Evolutionary conservation across 2,329 filamentous ascomycete species (phyloP).

Genomic region (Plectosphaerella sp.): DNA sequence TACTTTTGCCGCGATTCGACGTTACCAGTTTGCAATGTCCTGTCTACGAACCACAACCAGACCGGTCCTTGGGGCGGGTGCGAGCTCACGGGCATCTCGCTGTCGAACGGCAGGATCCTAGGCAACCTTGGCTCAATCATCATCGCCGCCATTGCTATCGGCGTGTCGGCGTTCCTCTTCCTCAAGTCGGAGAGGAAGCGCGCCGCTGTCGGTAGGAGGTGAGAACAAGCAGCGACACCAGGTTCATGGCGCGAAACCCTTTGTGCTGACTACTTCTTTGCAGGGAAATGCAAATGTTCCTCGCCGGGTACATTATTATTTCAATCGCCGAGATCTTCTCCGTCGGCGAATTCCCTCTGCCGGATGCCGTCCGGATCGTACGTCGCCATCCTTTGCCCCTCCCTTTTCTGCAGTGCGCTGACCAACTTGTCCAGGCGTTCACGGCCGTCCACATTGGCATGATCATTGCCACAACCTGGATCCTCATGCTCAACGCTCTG

Average conservation of each 20-base stretch:
- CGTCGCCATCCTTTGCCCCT: slow-evolving; percentile 23
- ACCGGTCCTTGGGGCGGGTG: slow-evolving; percentile 64
- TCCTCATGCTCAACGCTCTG: slow-evolving; percentile 84
- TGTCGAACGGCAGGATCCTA: slow-evolving; percentile 62
- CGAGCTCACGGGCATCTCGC: slow-evolving; percentile 66
- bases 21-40: slow-evolving; percentile 80
- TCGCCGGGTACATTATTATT: slow-evolving; percentile 79
- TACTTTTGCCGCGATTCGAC: slow-evolving; percentile 82
- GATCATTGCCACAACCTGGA: slow-evolving; percentile 84
- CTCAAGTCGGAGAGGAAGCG: slow-evolving; percentile 82
- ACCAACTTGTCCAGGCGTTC: slow-evolving; percentile 59
- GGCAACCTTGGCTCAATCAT: slow-evolving; percentile 93
- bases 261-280: slow-evolving; percentile 5
- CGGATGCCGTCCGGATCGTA: slow-evolving; percentile 66
- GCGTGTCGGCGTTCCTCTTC: slow-evolving; percentile 62
- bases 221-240: slow-evolving; percentile 16
- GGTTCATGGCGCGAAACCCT: neutral
- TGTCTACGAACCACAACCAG: slow-evolving; percentile 56
- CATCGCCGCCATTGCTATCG: slow-evolving; percentile 72
- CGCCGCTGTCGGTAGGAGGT: slow-evolving; percentile 92
- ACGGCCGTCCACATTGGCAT: slow-evolving; percentile 85
- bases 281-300: slow-evolving; percentile 96
- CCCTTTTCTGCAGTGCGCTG: slow-evolving; percentile 6
- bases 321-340: slow-evolving; percentile 96
- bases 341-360: slow-evolving; percentile 80